Base-by-base conservation (phyloP, 148 eudicot species). In the Fallopia convolvulus region DNA sequence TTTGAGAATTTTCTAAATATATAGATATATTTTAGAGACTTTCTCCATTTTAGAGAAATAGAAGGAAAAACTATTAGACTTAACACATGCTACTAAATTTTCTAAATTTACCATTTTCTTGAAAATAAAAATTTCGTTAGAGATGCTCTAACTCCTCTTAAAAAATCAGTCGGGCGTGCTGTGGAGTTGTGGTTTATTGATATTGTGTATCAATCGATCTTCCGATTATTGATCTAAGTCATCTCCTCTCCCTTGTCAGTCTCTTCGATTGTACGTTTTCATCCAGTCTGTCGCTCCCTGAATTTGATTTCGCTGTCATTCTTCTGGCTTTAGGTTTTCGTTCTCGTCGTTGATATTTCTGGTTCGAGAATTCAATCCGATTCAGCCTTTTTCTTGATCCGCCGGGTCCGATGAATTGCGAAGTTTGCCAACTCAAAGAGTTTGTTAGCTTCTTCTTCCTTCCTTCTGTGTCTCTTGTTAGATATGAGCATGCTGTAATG, bases 341-440 rank as follows among this genome's bases (percentile, higher is more conserved):
- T 26, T 61, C 21, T 33, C 36, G 36, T 17, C 36, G 8, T 48
- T 74, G 76, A 21, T 55, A n/a, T 58, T 10, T 58, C 49, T 56
- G 17, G 30, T 74, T 74, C 48, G 17, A 44, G 76, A 23, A 47
- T 58, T 75, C 68, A 33, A 32, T 52, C 77, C 32, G 42, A 49
- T 55, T 74, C 76, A 8, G 17, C 61, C 33, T 10, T 42, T 79
- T 50, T 76, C 40, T n/a, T 46, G 41, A 94, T 94, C 41, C n/a
- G 32, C 79, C 50, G 49, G 36, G 18, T 48, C 33, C 18, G 33
- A 94, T 94, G 99, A 94, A 90, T 82, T 90, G 96, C 85, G 97
- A 94, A 88, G 93, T 89, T 81, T 94, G 97, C 84, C 96, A 89
- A 78, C 99, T 94, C 85, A 92, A 92, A 83, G 99, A 94, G 84